These are phyloP conservation scores for Aurantiochytrium sp. DNA, from an alignment of 108 stramenopile genomes.

Conservation along the genomic window DNA sequence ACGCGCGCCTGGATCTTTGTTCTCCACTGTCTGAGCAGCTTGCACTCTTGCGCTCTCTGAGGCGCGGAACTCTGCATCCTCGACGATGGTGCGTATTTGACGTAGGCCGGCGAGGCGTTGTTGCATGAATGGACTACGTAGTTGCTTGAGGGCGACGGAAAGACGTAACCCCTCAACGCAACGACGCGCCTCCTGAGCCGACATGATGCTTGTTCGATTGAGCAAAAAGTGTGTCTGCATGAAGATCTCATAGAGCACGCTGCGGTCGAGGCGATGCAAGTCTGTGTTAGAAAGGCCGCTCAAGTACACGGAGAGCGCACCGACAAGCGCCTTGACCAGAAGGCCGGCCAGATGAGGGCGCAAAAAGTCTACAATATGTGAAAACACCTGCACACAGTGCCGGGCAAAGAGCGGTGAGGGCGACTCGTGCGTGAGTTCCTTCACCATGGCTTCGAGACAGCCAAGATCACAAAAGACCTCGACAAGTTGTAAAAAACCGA, in stretches of 20 bases:
- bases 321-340: background rate
- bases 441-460: background rate
- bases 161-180: background rate
- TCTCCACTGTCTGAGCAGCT: too few species aligned
- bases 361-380: background rate
- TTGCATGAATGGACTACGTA: background rate
- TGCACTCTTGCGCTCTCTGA: background rate
- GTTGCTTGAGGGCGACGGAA: background rate
- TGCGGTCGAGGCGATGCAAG: background rate
- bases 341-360: background rate
- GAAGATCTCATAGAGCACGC: background rate
- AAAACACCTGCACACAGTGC: background rate
- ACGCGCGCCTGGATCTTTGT: background rate
- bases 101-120: constrained; percentile 1
- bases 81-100: background rate
- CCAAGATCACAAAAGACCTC: background rate
- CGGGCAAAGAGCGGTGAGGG: background rate
- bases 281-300: background rate
- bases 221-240: background rate
- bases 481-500: too few species aligned
- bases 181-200: background rate
- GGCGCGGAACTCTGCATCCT: background rate
- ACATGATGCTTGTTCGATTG: background rate
- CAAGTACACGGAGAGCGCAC: background rate
- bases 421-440: background rate